These are phyloP conservation scores for Gossypium mustelinum DNA, from an alignment of 345 rosid genomes.

Conservation along the genomic window DNA sequence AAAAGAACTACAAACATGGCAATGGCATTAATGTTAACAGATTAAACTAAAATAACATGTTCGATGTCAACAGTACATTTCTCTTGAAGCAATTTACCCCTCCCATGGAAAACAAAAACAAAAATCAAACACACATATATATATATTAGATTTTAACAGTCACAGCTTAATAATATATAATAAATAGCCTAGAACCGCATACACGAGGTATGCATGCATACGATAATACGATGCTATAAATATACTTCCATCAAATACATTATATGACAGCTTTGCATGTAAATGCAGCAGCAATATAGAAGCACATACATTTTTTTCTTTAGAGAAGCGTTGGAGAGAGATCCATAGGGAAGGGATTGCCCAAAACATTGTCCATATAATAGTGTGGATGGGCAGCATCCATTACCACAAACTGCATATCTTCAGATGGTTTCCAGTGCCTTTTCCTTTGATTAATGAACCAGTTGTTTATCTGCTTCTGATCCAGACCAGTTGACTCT, in stretches of 20 bases:
- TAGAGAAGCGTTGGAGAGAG: constrained; percentile 52
- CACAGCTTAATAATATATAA: not conserved
- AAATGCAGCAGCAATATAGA: not conserved
- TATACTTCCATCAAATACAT: not conserved
- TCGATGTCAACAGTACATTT: not conserved
- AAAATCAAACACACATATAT: not conserved
- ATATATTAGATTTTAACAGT: not conserved
- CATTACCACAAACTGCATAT: constrained; percentile 92
- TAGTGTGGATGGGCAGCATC: constrained; percentile 78
- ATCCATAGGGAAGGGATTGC: constrained; percentile 81
- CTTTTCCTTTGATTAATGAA: constrained; percentile 97
- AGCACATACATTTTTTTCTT: not conserved
- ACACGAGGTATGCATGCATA: not conserved
- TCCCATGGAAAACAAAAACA: not conserved
- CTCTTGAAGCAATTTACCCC: not conserved
- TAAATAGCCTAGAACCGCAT: constrained; percentile 4
- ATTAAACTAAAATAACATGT: not conserved
- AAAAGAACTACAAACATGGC: no score
- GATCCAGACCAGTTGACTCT: constrained; percentile 86
- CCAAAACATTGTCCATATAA: constrained; percentile 69
- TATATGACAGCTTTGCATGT: not conserved
- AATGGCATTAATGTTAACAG: no score
- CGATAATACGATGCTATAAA: not conserved
- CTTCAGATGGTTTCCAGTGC: constrained; percentile 98
- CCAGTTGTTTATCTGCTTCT: constrained; percentile 99